Percentiles rank a stretch among this genome's conserved stretches.
phyloP scores from a whole-genome alignment of 2,329 filamentous ascomycete genomes.

The Sporothrix humicola region DNA sequence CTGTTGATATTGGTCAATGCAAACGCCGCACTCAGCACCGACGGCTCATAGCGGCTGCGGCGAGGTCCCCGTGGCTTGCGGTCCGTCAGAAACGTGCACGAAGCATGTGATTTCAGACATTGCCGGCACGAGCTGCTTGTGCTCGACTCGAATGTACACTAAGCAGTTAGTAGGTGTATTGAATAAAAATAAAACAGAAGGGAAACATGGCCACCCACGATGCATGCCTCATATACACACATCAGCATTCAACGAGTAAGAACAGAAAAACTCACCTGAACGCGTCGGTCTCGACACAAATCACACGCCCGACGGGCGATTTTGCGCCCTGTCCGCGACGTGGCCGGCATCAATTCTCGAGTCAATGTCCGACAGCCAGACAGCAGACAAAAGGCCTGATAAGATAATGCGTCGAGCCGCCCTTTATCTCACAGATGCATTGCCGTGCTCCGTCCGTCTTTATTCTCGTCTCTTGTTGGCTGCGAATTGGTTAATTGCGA shows the following conservation, averaged over 20 bases:
- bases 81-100: constrained; percentile 39
- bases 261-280: constrained; percentile 23
- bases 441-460: background rate
- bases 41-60: constrained; percentile 35
- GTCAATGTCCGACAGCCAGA: background rate
- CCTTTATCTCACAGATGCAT: constrained; percentile 4
- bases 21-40: constrained; percentile 14
- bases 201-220: background rate
- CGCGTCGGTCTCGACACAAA: constrained; percentile 38
- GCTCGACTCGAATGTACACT: constrained; percentile 36
- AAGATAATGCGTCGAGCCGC: background rate
- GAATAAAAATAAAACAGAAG: background rate
- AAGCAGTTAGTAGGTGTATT: constrained; percentile 12
- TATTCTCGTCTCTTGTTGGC: background rate
- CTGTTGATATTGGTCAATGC: constrained; percentile 24
- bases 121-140: constrained; percentile 34
- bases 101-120: constrained; percentile 35
- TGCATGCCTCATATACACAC: background rate
- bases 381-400: background rate
- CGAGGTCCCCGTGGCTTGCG: constrained; percentile 40
- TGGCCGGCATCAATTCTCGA: constrained; percentile 1
- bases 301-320: constrained; percentile 40
- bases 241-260: background rate
- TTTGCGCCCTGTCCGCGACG: constrained; percentile 29
- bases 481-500: background rate